Conservation (phyloP, 1,139 yeast species). For the Candida tunisiensis region DNA sequence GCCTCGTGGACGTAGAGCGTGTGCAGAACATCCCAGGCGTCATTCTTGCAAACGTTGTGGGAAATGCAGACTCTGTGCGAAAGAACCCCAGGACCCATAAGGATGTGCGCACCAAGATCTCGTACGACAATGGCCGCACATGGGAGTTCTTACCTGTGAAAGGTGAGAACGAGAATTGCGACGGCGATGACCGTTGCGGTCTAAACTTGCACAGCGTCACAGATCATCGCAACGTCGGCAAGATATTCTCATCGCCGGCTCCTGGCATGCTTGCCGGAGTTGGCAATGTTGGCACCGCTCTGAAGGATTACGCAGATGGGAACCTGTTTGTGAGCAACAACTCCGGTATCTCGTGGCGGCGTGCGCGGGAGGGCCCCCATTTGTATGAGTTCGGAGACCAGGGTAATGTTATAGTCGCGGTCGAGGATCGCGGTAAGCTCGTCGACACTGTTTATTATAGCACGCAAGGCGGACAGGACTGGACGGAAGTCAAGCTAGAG, state of each 20-base stretch:
- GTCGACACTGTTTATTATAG: constrained; percentile 30
- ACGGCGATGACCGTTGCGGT: too few relatives aligned
- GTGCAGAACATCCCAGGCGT: constrained; percentile 54
- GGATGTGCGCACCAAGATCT: constrained; percentile 24
- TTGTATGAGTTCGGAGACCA: constrained; percentile 58
- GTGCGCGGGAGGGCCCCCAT: constrained; percentile 37
- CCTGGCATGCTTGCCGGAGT: constrained; percentile 53
- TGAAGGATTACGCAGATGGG: constrained; percentile 12
- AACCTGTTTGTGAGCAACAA: constrained; percentile 48
- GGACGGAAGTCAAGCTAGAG: constrained; percentile 41
- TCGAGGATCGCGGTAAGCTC: constrained; percentile 22
- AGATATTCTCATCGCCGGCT: constrained; percentile 43
- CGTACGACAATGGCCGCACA: constrained; percentile 48
- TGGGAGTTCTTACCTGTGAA: constrained; percentile 37
- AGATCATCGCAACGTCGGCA: constrained; percentile 38
- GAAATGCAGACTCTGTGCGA: neutral
- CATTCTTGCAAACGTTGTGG: constrained; percentile 43
- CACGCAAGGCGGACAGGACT: constrained; percentile 56
- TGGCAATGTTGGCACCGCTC: constrained; percentile 18
- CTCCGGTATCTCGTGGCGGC: constrained; percentile 61
- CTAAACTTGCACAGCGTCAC: constrained; percentile 36
- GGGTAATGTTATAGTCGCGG: constrained; percentile 59
- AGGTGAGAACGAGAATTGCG: constrained; percentile 28
- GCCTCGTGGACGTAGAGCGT: constrained; percentile 28
- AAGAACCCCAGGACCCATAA: constrained; percentile 6